phyloP scores from a whole-genome alignment of 495 filamentous ascomycete species.

The Podospora sp. region DNA sequence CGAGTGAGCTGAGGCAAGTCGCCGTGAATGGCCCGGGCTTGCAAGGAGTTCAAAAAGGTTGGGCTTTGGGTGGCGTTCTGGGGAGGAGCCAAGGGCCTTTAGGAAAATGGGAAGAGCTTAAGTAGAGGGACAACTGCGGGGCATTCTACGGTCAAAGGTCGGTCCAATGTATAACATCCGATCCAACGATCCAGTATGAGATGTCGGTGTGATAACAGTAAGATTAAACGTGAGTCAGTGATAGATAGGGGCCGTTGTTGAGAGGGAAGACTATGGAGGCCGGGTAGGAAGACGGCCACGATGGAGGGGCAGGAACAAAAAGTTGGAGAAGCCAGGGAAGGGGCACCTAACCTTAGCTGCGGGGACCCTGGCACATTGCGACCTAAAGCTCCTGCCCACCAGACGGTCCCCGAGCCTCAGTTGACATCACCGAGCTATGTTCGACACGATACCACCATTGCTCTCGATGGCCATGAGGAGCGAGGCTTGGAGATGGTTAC shows the following conservation, averaged over 20 bases:
- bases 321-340: neutral
- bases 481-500: neutral
- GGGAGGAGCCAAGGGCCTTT: too few relatives aligned
- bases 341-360: neutral
- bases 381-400: neutral
- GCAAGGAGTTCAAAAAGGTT: too few relatives aligned
- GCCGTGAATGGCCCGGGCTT: neutral
- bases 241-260: neutral
- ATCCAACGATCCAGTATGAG: neutral
- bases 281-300: neutral
- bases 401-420: neutral
- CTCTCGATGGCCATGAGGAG: neutral
- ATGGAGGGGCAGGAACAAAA: neutral
- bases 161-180: neutral
- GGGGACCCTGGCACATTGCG: slow-evolving; percentile 8
- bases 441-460: neutral
- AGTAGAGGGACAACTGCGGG: neutral
- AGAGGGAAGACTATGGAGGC: neutral
- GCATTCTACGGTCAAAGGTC: neutral
- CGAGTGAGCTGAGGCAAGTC: neutral
- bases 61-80: too few relatives aligned
- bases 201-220: neutral
- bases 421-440: neutral
- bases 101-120: neutral
- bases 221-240: neutral